Conservation (phyloP, 768 basidiomycete genomes). For the Mycena belliarum region DNA sequence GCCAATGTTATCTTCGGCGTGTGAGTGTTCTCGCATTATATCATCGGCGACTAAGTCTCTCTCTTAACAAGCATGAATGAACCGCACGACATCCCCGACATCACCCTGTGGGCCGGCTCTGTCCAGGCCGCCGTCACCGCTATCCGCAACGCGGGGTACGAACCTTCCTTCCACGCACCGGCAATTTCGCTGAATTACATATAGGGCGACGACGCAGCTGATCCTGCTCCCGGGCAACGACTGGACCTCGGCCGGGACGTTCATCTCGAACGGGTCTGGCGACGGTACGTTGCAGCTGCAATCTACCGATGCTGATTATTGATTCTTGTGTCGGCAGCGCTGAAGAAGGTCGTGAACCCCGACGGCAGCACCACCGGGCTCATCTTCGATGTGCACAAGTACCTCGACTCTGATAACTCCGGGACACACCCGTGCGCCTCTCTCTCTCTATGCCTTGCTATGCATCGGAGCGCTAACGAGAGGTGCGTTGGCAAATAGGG, state of each 20-base stretch:
- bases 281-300: conserved; percentile 13
- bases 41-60: neutral
- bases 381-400: conserved; percentile 66
- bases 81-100: conserved; percentile 55
- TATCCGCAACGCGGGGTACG: conserved; percentile 54
- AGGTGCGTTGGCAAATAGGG: conserved; percentile 26
- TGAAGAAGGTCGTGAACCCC: conserved; percentile 45
- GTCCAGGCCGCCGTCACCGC: conserved; percentile 65
- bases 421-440: conserved; percentile 30
- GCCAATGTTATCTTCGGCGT: conserved; percentile 48
- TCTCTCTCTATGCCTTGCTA: no score
- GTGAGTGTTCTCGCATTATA: conserved; percentile 35
- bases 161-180: no score
- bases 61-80: conserved; percentile 55
- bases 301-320: neutral
- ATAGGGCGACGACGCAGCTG: conserved; percentile 51
- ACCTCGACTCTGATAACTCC: conserved; percentile 57
- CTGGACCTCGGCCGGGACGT: conserved; percentile 52
- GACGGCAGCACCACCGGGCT: conserved; percentile 47
- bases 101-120: conserved; percentile 47
- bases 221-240: conserved; percentile 62
- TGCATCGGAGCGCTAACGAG: no score
- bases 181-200: neutral
- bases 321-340: conserved; percentile 24
- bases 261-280: conserved; percentile 52